Evolutionary conservation across 2,329 filamentous ascomycete genomes (phyloP).

Genomic region (Aspergillus caelatus): DNA sequence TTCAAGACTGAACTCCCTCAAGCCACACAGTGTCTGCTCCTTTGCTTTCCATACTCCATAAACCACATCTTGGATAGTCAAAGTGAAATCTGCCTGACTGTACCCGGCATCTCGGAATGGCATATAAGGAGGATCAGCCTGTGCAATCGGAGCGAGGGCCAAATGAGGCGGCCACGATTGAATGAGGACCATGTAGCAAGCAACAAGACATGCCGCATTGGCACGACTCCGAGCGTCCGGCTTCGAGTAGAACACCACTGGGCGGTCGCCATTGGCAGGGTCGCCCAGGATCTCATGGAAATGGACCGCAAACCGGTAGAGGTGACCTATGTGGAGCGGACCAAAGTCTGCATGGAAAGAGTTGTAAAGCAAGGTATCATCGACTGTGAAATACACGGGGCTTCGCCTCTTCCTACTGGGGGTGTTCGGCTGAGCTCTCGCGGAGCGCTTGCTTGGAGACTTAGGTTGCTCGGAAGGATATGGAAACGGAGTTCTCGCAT

Average conservation of each 20-base stretch:
- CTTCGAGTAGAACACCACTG: constrained; percentile 94
- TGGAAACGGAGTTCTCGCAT: constrained; percentile 81
- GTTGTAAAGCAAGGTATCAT: constrained; percentile 92
- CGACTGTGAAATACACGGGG: constrained; percentile 94
- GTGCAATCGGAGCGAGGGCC: constrained; percentile 90
- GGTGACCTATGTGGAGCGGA: constrained; percentile 92
- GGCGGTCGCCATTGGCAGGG: constrained; percentile 83
- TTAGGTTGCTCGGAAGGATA: constrained; percentile 64
- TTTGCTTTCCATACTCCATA: constrained; percentile 99
- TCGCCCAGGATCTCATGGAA: constrained; percentile 94
- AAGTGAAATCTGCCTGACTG: constrained; percentile 94
- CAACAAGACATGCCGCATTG: constrained; percentile 91
- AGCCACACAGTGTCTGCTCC: constrained; percentile 85
- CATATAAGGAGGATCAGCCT: constrained; percentile 97
- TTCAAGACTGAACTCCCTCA: constrained; percentile 93
- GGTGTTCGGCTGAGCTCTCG: constrained; percentile 64
- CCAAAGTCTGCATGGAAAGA: constrained; percentile 99
- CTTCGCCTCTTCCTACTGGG: constrained; percentile 56
- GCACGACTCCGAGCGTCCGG: constrained; percentile 84
- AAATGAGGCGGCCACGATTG: constrained; percentile 97
- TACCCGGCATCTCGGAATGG: constrained; percentile 98
- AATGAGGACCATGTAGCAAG: constrained; percentile 98
- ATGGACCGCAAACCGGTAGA: constrained; percentile 94
- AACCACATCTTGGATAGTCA: constrained; percentile 95
- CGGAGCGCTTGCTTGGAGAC: constrained; percentile 76